Evolutionary conservation across 2,329 filamentous ascomycete genomes (phyloP).

Genomic region (Aspergillus sclerotialis): DNA sequence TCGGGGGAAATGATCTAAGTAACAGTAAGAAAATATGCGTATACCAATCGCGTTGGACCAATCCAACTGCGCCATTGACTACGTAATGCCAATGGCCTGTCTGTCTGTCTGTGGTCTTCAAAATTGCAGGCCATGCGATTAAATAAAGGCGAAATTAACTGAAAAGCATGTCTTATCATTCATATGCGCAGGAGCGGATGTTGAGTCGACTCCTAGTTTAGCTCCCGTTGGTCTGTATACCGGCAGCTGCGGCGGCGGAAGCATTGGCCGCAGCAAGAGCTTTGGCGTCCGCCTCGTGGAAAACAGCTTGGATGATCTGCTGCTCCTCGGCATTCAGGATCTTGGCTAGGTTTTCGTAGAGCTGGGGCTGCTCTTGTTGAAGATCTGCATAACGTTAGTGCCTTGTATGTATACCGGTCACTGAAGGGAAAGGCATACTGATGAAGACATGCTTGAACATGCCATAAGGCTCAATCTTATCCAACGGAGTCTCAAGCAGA

Average conservation of each 20-base stretch:
- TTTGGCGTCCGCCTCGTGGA: slow-evolving; percentile 61
- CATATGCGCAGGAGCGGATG: too few species aligned
- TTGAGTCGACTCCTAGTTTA: too few species aligned
- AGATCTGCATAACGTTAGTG: slow-evolving; percentile 54
- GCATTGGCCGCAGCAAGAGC: slow-evolving; percentile 35
- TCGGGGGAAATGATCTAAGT: too few species aligned
- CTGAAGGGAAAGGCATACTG: slow-evolving; percentile 53
- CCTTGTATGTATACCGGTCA: slow-evolving; percentile 10
- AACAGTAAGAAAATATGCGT: too few species aligned
- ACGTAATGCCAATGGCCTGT: too few species aligned
- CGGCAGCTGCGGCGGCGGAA: slow-evolving; percentile 29
- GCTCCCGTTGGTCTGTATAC: slow-evolving; percentile 27
- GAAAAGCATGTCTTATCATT: too few species aligned
- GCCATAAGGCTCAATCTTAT: slow-evolving; percentile 90
- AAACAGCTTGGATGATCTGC: slow-evolving; percentile 68
- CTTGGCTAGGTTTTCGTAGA: slow-evolving; percentile 74
- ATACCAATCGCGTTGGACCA: too few species aligned
- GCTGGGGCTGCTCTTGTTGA: slow-evolving; percentile 82
- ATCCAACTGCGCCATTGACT: too few species aligned
- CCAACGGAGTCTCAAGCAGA: slow-evolving; percentile 84
- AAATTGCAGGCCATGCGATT: too few species aligned
- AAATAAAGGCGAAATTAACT: too few species aligned
- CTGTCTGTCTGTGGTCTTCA: too few species aligned
- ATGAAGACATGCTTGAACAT: slow-evolving; percentile 77
- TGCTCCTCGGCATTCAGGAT: slow-evolving; percentile 77